These are phyloP conservation scores for Gymnopilus junonius DNA, from an alignment of 768 basidiomycete genomes.

Conservation along the genomic window DNA sequence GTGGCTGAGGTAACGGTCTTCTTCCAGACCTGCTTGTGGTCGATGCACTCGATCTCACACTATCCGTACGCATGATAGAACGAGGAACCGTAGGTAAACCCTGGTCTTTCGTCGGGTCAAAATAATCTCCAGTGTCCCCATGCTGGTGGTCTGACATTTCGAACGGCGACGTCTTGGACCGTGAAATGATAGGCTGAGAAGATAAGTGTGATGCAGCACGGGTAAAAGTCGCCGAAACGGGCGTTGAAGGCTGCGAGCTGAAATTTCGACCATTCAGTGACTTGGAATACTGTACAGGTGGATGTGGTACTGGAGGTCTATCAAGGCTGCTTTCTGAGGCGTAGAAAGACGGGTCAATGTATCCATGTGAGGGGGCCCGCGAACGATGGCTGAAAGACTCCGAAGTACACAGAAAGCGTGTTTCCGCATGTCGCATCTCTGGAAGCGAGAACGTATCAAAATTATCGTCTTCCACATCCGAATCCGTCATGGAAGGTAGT, in stretches of 20 bases:
- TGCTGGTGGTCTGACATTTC: neutral
- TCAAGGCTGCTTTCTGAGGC: constrained; percentile 19
- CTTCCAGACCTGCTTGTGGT: constrained; percentile 8
- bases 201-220: constrained; percentile 4
- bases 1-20: constrained; percentile 18
- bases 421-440: constrained; percentile 40
- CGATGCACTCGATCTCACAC: constrained; percentile 13
- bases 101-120: constrained; percentile 8
- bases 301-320: constrained; percentile 42
- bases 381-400: constrained; percentile 50
- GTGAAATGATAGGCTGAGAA: constrained; percentile 3
- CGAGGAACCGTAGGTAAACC: neutral
- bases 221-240: constrained; percentile 9
- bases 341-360: constrained; percentile 48
- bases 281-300: constrained; percentile 34
- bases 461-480: constrained; percentile 38
- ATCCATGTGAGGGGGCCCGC: constrained; percentile 47
- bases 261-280: constrained; percentile 11
- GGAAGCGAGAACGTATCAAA: constrained; percentile 30
- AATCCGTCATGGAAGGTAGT: constrained; percentile 22
- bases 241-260: constrained; percentile 19
- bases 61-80: constrained; percentile 11
- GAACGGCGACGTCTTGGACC: constrained; percentile 10
- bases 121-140: neutral
- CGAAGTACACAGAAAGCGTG: constrained; percentile 34